These are phyloP conservation scores for Penicillium sp. DNA, from an alignment of 2,329 filamentous ascomycete species.

Conservation along the genomic window DNA sequence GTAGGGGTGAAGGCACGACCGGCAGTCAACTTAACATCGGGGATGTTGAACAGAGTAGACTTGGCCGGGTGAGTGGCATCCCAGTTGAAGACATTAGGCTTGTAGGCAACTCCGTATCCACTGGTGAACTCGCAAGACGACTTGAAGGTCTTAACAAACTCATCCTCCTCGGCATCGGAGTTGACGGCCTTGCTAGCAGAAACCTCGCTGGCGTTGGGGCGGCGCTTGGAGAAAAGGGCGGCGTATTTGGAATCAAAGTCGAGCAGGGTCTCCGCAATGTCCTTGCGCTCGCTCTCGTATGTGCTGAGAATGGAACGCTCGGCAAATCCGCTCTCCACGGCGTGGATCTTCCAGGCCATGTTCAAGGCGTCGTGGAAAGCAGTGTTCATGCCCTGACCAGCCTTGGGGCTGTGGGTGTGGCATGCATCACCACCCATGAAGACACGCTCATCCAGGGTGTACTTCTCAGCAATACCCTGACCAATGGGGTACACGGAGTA, in stretches of 20 bases:
- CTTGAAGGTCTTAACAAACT: conserved; percentile 89
- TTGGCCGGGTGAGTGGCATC: conserved; percentile 69
- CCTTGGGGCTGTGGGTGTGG: conserved; percentile 66
- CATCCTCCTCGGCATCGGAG: conserved; percentile 53
- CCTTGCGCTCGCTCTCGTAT: conserved; percentile 83
- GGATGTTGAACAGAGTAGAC: conserved; percentile 68
- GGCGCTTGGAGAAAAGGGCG: conserved; percentile 80
- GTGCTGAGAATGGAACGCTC: conserved; percentile 73
- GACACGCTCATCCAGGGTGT: conserved; percentile 64
- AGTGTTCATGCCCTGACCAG: conserved; percentile 65
- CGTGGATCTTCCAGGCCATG: conserved; percentile 93
- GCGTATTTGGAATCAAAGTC: conserved; percentile 88
- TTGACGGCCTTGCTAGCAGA: conserved; percentile 55
- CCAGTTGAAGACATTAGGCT: conserved; percentile 83
- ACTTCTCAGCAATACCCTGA: conserved; percentile 65
- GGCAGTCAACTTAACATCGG: conserved; percentile 65
- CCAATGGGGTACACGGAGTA: conserved; percentile 67
- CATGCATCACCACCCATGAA: conserved; percentile 68
- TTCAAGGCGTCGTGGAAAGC: conserved; percentile 71
- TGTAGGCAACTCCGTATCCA: conserved; percentile 86
- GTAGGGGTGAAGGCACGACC: conserved; percentile 76
- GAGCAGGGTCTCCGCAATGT: conserved; percentile 79
- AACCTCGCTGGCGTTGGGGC: conserved; percentile 72
- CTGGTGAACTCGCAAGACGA: conserved; percentile 89
- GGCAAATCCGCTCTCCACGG: conserved; percentile 81